Conservation (phyloP, 2,329 filamentous ascomycete species). For the Clonostachys byssicola region DNA sequence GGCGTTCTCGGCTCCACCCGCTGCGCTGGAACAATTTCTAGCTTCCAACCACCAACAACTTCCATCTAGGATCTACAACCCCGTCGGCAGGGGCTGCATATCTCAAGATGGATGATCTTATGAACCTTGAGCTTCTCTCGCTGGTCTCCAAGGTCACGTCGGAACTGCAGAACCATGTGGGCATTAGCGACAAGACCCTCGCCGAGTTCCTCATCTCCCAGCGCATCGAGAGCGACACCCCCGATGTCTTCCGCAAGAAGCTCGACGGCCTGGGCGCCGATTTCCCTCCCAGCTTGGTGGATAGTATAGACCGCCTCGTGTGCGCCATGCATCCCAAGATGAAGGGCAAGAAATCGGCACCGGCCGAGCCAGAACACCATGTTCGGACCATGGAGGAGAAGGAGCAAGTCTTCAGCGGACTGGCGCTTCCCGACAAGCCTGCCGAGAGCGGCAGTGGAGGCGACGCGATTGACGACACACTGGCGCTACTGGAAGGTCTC, state of each 20-base stretch:
- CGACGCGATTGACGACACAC: conserved; percentile 85
- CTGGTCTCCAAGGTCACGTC: conserved; percentile 93
- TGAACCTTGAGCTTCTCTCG: conserved; percentile 87
- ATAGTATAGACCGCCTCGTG: conserved; percentile 87
- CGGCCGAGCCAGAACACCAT: conserved; percentile 25
- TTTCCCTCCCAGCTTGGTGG: conserved; percentile 80
- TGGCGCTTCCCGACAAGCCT: conserved; percentile 79
- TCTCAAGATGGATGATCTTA: conserved; percentile 48
- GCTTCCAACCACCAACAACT: not conserved
- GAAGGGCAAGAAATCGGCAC: conserved; percentile 47
- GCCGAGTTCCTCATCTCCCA: conserved; percentile 95
- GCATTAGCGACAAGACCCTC: conserved; percentile 88
- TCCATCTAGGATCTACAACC: not conserved
- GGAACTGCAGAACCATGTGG: conserved; percentile 90
- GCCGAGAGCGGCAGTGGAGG: conserved; percentile 26
- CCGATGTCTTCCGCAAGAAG: conserved; percentile 71
- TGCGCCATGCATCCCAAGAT: conserved; percentile 88
- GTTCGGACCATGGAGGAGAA: conserved; percentile 61
- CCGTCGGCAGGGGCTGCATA: not conserved
- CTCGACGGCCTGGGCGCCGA: conserved; percentile 74
- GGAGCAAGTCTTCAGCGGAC: conserved; percentile 82
- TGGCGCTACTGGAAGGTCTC: conserved; percentile 84
- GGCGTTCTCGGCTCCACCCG: no score
- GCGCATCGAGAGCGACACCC: conserved; percentile 68
- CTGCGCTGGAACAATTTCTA: not conserved